Base-by-base conservation (phyloP, 2,329 filamentous ascomycete genomes). In the Fusarium sublunatum region DNA sequence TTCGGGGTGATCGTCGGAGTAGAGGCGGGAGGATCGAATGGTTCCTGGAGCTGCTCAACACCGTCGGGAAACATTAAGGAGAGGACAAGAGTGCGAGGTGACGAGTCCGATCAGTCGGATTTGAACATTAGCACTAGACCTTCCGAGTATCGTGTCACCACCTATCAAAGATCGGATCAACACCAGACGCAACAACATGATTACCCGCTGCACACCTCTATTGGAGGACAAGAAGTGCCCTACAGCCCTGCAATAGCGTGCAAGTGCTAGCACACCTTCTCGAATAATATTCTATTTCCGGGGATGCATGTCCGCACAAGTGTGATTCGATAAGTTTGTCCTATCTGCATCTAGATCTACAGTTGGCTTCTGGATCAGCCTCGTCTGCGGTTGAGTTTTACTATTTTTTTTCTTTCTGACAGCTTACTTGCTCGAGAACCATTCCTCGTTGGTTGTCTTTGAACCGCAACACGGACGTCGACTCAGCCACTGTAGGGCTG, bases 1-100 rank as follows among this genome's bases (percentile, higher is more conserved):
- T 25, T 66, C 39, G 55, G 52, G 38, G 25, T 45, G 42, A 64
- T 64, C 53, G 48, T 56, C 40, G 49, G 46, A 57, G 40, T 36
- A 51, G 50, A 48, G 35, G 56, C 58, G 63, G 58, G 63, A 69
- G 60, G 60, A 66, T 70, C 43, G 44, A 54, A 56, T 60, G 59
- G 62, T 61, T 66, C 59, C 56, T 67, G 53, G 46, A 55, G 62
- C 38, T 41, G 52, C 49, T 28, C 0, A 51, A 53, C 53, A 38
- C 51, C 29, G 41, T 41, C 31, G 36, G 49, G 24, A 40, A 34
- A 11, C 9, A 31, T 34, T 19, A 7, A 25, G 43, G 48, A 19
- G 39, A 3, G 53, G 51, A 42, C 24, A 31, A 36, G 35, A 44
- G 38, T 47, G 50, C 49, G 42, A 47, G 53, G 49, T 47, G 38